phyloP scores from a whole-genome alignment of 257 asterid species.

The Coffea canephora region DNA sequence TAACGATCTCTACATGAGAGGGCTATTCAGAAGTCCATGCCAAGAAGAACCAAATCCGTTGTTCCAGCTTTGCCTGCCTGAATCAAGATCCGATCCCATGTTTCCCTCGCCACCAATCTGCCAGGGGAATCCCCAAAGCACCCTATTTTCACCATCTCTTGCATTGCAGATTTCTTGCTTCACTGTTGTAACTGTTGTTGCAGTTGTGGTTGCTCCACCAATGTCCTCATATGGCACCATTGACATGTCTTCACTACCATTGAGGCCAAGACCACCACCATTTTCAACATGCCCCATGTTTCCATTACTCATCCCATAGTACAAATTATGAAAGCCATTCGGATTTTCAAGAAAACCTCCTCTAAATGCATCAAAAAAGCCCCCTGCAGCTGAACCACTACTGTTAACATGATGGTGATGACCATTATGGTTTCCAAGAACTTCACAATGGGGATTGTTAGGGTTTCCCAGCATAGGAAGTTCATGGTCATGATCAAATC shows the following conservation, averaged over 20 bases:
- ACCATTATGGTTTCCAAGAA: conserved; percentile 28
- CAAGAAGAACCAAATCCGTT: conserved; percentile 56
- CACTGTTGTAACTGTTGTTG: conserved; percentile 42
- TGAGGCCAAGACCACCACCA: conserved; percentile 31
- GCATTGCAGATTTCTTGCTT: conserved; percentile 60
- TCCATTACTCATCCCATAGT: conserved; percentile 31
- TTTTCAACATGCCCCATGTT: conserved; percentile 26
- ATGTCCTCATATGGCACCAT: conserved; percentile 36
- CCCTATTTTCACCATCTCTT: conserved; percentile 35
- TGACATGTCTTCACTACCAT: conserved; percentile 40
- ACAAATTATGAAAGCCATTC: conserved; percentile 34
- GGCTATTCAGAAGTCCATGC: conserved; percentile 84
- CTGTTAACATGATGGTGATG: not conserved
- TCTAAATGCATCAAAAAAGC: conserved; percentile 35
- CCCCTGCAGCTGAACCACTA: not conserved
- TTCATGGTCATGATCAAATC: conserved; percentile 28
- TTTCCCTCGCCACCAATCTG: conserved; percentile 32
- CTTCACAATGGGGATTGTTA: conserved; percentile 8
- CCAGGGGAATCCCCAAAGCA: conserved; percentile 84
- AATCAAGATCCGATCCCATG: conserved; percentile 36
- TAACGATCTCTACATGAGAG: conserved; percentile 50
- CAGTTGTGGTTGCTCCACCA: conserved; percentile 22
- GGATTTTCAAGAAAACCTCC: conserved; percentile 47
- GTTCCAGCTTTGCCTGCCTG: conserved; percentile 48
- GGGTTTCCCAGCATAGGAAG: conserved; percentile 38